phyloP scores from a whole-genome alignment of 495 filamentous ascomycete genomes.

The Filosporella fistucella region DNA sequence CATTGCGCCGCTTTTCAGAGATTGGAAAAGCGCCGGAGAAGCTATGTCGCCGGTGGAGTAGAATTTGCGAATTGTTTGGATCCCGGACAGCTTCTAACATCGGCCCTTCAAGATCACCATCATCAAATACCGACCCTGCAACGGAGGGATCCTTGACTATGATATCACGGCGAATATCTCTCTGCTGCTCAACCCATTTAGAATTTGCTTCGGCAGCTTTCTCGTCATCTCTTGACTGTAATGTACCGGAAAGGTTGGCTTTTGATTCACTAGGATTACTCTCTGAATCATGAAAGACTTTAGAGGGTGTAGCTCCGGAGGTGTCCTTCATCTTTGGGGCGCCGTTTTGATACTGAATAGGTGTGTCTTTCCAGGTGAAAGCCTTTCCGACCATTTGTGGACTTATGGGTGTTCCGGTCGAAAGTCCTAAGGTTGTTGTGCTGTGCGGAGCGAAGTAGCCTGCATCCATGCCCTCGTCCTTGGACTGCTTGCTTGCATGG shows the following conservation, averaged over 20 bases:
- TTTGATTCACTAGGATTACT: slow-evolving; percentile 15
- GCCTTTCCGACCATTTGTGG: slow-evolving; percentile 28
- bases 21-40: slow-evolving; percentile 31
- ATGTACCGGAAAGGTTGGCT: slow-evolving; percentile 5
- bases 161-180: slow-evolving; percentile 15
- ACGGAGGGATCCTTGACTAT: slow-evolving; percentile 29
- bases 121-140: slow-evolving; percentile 38
- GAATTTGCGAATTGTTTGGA: slow-evolving; percentile 19
- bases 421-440: slow-evolving; percentile 5
- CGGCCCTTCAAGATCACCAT: slow-evolving; percentile 36
- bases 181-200: slow-evolving; percentile 19
- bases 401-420: slow-evolving; percentile 7
- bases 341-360: slow-evolving; percentile 44
- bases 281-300: slow-evolving; percentile 20
- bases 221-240: not conserved
- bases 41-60: slow-evolving; percentile 46
- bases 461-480: slow-evolving; percentile 12
- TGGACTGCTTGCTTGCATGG: slow-evolving; percentile 42
- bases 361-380: slow-evolving; percentile 53
- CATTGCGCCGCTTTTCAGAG: slow-evolving; percentile 34
- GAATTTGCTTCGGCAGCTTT: slow-evolving; percentile 12
- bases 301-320: slow-evolving; percentile 2
- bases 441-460: slow-evolving; percentile 15
- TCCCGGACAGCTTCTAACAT: slow-evolving; percentile 32
- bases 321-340: slow-evolving; percentile 28